Conservation (phyloP, 164 flowering plant species). For the Platanus orientalis region DNA sequence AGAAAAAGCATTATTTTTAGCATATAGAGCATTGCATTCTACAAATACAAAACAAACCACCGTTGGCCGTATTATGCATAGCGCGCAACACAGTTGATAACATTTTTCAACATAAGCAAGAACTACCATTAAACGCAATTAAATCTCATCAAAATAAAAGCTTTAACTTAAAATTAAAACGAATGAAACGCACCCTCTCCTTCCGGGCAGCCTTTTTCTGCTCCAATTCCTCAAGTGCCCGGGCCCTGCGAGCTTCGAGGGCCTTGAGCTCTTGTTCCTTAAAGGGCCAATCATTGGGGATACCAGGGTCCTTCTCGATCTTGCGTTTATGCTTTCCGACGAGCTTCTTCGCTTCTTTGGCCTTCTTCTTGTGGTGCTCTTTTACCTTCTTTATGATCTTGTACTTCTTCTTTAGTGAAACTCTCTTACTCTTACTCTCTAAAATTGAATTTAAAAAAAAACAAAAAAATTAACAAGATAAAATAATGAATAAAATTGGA, state of each 20-base stretch:
- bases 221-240: constrained; percentile 75
- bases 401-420: constrained; percentile 76
- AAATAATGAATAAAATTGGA: background rate
- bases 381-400: constrained; percentile 81
- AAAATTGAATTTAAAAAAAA: constrained; percentile 7
- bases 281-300: constrained; percentile 96
- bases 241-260: constrained; percentile 79
- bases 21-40: too few relatives aligned
- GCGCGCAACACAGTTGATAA: too few relatives aligned
- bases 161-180: background rate
- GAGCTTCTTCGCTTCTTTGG: constrained; percentile 91
- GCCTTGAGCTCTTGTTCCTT: constrained; percentile 96
- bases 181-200: constrained; percentile 60
- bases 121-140: too few relatives aligned
- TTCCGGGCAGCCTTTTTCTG: constrained; percentile 90
- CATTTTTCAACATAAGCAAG: too few relatives aligned
- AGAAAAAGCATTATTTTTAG: too few relatives aligned
- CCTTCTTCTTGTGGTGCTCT: constrained; percentile 92
- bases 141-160: background rate
- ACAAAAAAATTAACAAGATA: background rate
- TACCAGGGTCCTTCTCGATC: constrained; percentile 96
- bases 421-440: constrained; percentile 98
- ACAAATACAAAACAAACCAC: too few relatives aligned
- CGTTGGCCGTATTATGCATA: too few relatives aligned
- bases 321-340: constrained; percentile 38